Conservation (phyloP, 1,284 basidiomycete genomes). For the Bondarzewia mesenterica region DNA sequence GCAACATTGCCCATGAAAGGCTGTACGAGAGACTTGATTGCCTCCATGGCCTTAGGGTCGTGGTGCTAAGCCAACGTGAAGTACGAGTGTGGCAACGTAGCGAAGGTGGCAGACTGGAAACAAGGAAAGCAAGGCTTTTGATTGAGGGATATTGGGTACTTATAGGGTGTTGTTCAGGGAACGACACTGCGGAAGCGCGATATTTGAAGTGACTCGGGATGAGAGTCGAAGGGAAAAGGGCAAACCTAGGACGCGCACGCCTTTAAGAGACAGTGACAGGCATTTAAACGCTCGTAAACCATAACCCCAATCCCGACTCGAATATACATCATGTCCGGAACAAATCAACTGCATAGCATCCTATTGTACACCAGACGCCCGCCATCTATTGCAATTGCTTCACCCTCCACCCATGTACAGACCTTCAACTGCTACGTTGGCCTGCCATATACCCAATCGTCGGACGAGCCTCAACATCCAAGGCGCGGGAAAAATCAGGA, state of each 20-base stretch:
- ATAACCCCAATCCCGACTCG: conserved; percentile 7
- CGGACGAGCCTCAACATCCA: conserved; percentile 55
- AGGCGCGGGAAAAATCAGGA: conserved; percentile 58
- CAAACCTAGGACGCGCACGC: neutral
- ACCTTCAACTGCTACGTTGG: conserved; percentile 70
- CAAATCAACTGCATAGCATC: neutral
- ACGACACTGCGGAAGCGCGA: neutral
- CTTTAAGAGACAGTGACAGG: too few relatives aligned
- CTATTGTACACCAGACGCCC: neutral
- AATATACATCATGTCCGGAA: neutral
- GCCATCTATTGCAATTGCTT: neutral
- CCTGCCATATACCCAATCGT: conserved; percentile 70
- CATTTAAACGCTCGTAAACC: conserved; percentile 1
- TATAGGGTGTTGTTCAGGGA: neutral
- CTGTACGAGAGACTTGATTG: conserved; percentile 71
- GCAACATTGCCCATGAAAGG: conserved; percentile 69
- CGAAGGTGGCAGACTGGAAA: neutral
- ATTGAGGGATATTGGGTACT: neutral
- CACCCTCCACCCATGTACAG: conserved; percentile 36
- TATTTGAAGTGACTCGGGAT: neutral
- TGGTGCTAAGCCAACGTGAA: neutral
- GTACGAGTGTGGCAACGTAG: neutral
- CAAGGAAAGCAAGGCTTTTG: neutral
- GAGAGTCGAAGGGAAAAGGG: neutral
- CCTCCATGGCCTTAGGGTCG: conserved; percentile 47